These are phyloP conservation scores for Coemansia sp. DNA, from an alignment of 371 early-diverging fungal species.

Conservation along the genomic window DNA sequence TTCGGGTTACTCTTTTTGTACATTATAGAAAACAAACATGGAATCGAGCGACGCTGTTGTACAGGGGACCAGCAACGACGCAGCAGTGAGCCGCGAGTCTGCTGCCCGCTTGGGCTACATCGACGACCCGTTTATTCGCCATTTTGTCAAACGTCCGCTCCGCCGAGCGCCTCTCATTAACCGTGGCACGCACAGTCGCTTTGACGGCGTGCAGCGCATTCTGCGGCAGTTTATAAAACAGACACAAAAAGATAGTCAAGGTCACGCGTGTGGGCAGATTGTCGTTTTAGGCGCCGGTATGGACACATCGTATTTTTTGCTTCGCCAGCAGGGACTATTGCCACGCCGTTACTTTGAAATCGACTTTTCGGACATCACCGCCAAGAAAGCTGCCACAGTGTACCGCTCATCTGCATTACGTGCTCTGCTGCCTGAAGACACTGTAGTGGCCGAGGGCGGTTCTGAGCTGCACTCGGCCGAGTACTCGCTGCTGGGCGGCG, in stretches of 20 bases:
- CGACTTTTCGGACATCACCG: constrained; percentile 87
- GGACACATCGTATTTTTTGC: constrained; percentile 87
- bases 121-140: constrained; percentile 71
- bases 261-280: constrained; percentile 63
- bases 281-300: constrained; percentile 89
- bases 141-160: constrained; percentile 69
- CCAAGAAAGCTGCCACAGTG: constrained; percentile 72
- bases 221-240: constrained; percentile 62
- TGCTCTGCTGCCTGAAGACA: constrained; percentile 57
- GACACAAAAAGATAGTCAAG: constrained; percentile 17
- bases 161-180: constrained; percentile 90
- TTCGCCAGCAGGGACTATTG: constrained; percentile 58
- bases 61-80: constrained; percentile 85
- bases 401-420: constrained; percentile 59
- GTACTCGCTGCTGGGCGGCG: constrained; percentile 78
- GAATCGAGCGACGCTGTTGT: constrained; percentile 60
- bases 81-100: constrained; percentile 78
- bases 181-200: constrained; percentile 81
- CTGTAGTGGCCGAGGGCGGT: constrained; percentile 64
- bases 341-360: constrained; percentile 77
- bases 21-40: background rate
- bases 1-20: background rate
- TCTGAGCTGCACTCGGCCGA: constrained; percentile 65
- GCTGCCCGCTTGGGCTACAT: constrained; percentile 81
- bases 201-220: constrained; percentile 63